Evolutionary conservation across 2,329 filamentous ascomycete genomes (phyloP).

Genomic region (Penicillium capsulatum): DNA sequence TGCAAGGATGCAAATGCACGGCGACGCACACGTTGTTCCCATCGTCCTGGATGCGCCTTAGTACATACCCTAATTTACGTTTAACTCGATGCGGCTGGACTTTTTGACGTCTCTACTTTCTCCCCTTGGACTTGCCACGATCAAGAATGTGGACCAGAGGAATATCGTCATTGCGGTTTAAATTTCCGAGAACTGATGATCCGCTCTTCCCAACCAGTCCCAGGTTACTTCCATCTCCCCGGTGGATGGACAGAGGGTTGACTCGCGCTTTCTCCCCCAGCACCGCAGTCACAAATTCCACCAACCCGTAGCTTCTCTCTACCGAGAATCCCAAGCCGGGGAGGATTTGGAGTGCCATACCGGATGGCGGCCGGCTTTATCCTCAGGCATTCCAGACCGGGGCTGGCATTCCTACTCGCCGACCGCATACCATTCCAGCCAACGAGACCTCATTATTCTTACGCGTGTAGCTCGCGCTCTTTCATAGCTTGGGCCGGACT

Average conservation of each 20-base stretch:
- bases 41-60: background rate
- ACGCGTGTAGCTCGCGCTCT: constrained; percentile 13
- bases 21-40: constrained; percentile 2
- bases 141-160: constrained; percentile 12
- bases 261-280: constrained; percentile 7
- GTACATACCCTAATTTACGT: constrained; percentile 9
- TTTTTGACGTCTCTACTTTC: constrained; percentile 4
- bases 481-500: constrained; percentile 2
- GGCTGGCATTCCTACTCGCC: constrained; percentile 21
- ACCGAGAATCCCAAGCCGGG: constrained; percentile 1
- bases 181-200: background rate
- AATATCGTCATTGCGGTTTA: background rate
- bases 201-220: background rate
- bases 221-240: background rate
- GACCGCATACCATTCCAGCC: constrained; percentile 18
- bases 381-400: constrained; percentile 16
- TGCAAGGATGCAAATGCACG: constrained; percentile 1
- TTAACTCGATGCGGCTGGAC: constrained; percentile 4
- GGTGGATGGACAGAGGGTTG: background rate
- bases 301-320: constrained; percentile 4
- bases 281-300: background rate
- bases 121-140: constrained; percentile 8
- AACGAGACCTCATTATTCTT: constrained; percentile 19
- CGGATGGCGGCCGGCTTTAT: constrained; percentile 16
- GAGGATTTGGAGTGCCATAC: constrained; percentile 13